Conservation (phyloP, 805 yeast species). For the Sporopachydermia quercuum region DNA sequence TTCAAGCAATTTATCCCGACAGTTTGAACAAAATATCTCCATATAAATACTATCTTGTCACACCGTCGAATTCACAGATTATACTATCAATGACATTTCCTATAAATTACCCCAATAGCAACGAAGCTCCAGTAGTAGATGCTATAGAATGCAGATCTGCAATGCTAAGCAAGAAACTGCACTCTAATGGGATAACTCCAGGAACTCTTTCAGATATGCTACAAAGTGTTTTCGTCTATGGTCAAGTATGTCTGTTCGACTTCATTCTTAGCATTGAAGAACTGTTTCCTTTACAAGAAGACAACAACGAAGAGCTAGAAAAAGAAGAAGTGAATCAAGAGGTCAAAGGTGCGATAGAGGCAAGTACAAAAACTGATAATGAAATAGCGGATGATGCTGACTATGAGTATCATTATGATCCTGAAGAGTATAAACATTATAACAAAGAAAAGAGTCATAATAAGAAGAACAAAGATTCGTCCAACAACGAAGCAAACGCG, state of each 20-base stretch:
- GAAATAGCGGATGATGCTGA: constrained; percentile 13
- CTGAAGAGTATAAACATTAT: background rate
- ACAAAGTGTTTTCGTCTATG: constrained; percentile 2
- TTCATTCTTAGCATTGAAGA: constrained; percentile 3
- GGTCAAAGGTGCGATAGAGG: background rate
- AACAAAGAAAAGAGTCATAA: background rate
- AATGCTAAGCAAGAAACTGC: constrained; percentile 4
- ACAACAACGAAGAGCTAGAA: constrained; percentile 6
- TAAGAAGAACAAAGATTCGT: constrained; percentile 6
- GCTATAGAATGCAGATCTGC: constrained; percentile 8
- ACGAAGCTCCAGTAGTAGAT: constrained; percentile 14
- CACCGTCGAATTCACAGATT: constrained; percentile 51
- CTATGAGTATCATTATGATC: background rate
- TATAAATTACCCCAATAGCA: constrained; percentile 42
- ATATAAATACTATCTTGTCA: constrained; percentile 27
- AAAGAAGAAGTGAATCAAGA: constrained; percentile 5
- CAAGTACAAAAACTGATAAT: constrained; percentile 12
- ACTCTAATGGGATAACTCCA: background rate
- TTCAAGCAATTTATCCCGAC: constrained; percentile 78
- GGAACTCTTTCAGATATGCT: constrained; percentile 3
- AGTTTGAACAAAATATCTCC: constrained; percentile 22
- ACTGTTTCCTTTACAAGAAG: constrained; percentile 11
- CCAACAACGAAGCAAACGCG: constrained; percentile 3
- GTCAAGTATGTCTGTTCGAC: constrained; percentile 5
- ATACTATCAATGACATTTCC: constrained; percentile 63